These are phyloP conservation scores for Detonula confervacea DNA, from an alignment of 352 stramenopile genomes.

Conservation along the genomic window DNA sequence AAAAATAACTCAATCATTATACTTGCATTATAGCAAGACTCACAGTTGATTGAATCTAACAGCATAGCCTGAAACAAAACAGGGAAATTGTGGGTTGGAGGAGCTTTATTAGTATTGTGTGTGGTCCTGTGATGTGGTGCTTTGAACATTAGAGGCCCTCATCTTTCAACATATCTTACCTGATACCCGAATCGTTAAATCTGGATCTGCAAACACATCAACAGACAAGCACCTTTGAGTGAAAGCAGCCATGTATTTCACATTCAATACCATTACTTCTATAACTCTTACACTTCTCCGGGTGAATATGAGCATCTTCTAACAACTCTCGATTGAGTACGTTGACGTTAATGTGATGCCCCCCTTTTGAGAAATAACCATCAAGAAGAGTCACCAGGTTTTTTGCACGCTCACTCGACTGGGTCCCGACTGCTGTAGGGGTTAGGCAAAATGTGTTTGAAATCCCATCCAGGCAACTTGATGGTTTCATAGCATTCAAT, in stretches of 20 bases:
- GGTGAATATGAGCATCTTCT: constrained; percentile 67
- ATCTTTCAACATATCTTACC: no score
- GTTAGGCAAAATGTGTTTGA: constrained; percentile 74
- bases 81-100: no score
- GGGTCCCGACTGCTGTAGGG: constrained; percentile 57
- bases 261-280: neutral
- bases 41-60: constrained; percentile 69
- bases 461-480: constrained; percentile 73
- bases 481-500: no score
- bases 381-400: constrained; percentile 70
- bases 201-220: constrained; percentile 21
- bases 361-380: constrained; percentile 63
- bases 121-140: no score
- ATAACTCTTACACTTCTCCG: constrained; percentile 62
- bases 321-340: constrained; percentile 58
- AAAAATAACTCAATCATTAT: no score
- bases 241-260: neutral
- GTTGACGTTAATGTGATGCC: constrained; percentile 78
- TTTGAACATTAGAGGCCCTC: no score
- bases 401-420: constrained; percentile 23
- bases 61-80: no score
- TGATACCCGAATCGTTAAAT: constrained; percentile 70
- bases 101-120: no score
- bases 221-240: neutral
- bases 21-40: no score